phyloP scores from a whole-genome alignment of 768 basidiomycete genomes.

The Thelephora aurantiotincta region DNA sequence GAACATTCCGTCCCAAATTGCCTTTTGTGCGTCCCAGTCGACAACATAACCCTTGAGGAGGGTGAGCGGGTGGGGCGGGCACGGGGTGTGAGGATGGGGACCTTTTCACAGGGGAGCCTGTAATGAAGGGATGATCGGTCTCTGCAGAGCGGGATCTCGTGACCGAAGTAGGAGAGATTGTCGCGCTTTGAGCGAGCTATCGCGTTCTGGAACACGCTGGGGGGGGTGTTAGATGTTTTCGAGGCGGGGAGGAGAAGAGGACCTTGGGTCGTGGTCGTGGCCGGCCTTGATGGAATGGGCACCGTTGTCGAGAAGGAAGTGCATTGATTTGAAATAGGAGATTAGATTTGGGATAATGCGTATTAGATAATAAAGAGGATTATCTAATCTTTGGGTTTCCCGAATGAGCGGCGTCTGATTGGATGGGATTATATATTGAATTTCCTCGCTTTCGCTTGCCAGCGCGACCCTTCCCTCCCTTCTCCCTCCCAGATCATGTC shows the following conservation, averaged over 20 bases:
- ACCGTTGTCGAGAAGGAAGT: conserved; percentile 69
- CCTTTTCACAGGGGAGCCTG: conserved; percentile 82
- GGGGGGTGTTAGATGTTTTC: background rate
- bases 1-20: conserved; percentile 86
- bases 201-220: conserved; percentile 66
- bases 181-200: conserved; percentile 78
- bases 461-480: background rate
- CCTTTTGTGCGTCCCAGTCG: conserved; percentile 93
- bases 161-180: conserved; percentile 71
- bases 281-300: conserved; percentile 59
- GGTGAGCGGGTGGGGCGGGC: conserved; percentile 7
- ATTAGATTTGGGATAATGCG: no score
- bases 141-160: conserved; percentile 63
- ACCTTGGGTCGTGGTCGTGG: conserved; percentile 18
- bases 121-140: conserved; percentile 77
- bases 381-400: no score
- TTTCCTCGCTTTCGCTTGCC: no score
- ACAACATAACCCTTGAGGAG: conserved; percentile 68
- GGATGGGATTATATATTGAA: no score
- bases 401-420: no score
- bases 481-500: background rate
- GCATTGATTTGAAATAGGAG: no score
- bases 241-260: background rate
- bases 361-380: no score
- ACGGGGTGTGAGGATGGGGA: conserved; percentile 17